These are phyloP conservation scores for Xylaria nigripes DNA, from an alignment of 495 filamentous ascomycete species.

Conservation along the genomic window DNA sequence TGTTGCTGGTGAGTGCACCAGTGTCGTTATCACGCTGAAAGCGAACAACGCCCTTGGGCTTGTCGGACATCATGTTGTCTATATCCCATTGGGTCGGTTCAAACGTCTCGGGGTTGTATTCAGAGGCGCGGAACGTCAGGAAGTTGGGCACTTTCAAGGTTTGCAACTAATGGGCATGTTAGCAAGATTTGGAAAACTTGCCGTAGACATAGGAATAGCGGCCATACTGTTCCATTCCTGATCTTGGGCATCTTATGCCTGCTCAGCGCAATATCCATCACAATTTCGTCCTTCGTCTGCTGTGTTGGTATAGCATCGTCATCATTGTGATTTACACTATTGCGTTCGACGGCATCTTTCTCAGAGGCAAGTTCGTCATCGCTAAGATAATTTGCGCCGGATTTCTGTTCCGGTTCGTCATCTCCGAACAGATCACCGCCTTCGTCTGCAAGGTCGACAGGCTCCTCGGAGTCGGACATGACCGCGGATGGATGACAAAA, in stretches of 20 bases:
- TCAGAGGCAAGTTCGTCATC: constrained; percentile 76
- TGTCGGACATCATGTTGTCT: constrained; percentile 32
- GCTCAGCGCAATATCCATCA: constrained; percentile 52
- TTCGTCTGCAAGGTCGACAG: constrained; percentile 40
- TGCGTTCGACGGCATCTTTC: constrained; percentile 39
- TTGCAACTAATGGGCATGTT: constrained; percentile 50
- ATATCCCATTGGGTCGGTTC: constrained; percentile 40
- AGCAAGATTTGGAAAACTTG: constrained; percentile 1
- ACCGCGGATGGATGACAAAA: not conserved
- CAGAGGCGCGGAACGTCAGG: constrained; percentile 63
- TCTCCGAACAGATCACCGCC: constrained; percentile 63
- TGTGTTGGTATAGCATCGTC: constrained; percentile 31
- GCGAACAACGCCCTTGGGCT: constrained; percentile 32
- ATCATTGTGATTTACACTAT: constrained; percentile 32
- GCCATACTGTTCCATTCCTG: constrained; percentile 54
- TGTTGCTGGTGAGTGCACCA: constrained; percentile 60
- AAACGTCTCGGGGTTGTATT: constrained; percentile 67
- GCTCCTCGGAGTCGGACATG: constrained; percentile 48
- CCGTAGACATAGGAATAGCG: not conserved
- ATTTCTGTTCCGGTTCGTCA: constrained; percentile 27
- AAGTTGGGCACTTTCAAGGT: constrained; percentile 73
- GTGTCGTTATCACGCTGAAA: constrained; percentile 35
- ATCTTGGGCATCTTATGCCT: constrained; percentile 61
- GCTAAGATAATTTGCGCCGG: constrained; percentile 32
- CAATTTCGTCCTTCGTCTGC: constrained; percentile 42